Evolutionary conservation across 345 rosid genomes (phyloP), one percentile per base, ranked within the genome.

Genomic region (Camelina hispida): DNA sequence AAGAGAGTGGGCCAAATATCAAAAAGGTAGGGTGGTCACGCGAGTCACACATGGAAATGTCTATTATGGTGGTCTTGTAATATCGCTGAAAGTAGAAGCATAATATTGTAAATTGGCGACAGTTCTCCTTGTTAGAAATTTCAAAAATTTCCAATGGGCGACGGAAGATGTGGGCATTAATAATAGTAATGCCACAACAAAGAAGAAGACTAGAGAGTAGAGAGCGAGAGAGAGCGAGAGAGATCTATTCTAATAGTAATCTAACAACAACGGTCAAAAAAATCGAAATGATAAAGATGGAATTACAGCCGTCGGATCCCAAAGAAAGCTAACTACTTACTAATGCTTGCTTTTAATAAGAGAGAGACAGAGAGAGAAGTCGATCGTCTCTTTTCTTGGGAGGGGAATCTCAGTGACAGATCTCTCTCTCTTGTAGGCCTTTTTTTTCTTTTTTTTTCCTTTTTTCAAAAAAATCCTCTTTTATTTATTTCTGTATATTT

Each of bases 341-440:
- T 57, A n/a, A n/a, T n/a, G 58, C 75, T 14, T 14, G 66, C 55
- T 70, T 69, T 55, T 69, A 69, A 69, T 38, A 63, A 70, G 13
- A 44, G 18, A 25, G 38, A 22, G 37, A 34, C 9, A 34, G 35
- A 32, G 37, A 34, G 37, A 34, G 37, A 34, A 34, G 37, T 34
- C 7, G 37, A 34, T 34, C 32, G 34, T 74, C 40, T 37, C 40
- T 37, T 46, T 63, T 48, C 42, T 74, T 35, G 68, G 78, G 69
- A 53, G 74, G 51, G 25, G 79, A 68, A 65, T 66, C 72, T 66
- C 53, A 47, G 42, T 37, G 66, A 55, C 77, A 73, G 77, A 73
- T 68, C 74, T 38, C 30, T 61, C 66, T 23, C 52, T 28, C 37
- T 12, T 48, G 48, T 76, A 8, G 43, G 30, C 68, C n/a, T n/a